Percentiles rank a stretch among this genome's conserved stretches.
phyloP scores from a whole-genome alignment of 108 stramenopile genomes.

The Thalassiosira profunda region DNA sequence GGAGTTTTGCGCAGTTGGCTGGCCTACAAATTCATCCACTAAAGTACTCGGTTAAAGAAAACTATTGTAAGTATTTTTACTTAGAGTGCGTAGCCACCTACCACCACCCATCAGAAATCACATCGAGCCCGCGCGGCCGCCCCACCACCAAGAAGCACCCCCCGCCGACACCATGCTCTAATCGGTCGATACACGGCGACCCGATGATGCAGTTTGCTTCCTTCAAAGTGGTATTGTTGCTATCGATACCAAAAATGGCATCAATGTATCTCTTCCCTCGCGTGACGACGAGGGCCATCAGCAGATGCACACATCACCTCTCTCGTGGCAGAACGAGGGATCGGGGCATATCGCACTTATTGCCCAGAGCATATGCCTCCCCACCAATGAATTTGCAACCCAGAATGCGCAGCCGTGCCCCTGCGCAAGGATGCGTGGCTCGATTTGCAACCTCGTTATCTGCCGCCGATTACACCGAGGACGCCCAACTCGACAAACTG shows the following conservation, averaged over 20 bases:
- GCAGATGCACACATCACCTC: too few species aligned
- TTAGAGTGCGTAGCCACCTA: too few species aligned
- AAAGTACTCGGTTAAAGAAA: too few species aligned
- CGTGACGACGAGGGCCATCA: conserved; percentile 11
- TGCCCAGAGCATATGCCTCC: not conserved
- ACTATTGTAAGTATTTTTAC: too few species aligned
- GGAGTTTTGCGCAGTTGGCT: too few species aligned
- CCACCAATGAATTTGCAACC: not conserved
- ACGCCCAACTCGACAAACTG: conserved; percentile 21
- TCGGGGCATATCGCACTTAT: not conserved
- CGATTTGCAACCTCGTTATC: conserved; percentile 18
- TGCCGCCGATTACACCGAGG: not conserved
- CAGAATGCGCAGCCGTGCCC: not conserved
- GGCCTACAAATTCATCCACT: too few species aligned
- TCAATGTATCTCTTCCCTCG: not conserved
- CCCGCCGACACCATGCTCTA: too few species aligned
- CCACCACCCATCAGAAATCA: too few species aligned
- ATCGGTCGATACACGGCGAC: too few species aligned
- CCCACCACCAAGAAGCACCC: too few species aligned
- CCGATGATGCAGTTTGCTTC: not conserved
- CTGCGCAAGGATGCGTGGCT: not conserved
- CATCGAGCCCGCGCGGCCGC: too few species aligned
- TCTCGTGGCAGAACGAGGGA: not conserved
- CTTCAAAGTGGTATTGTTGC: not conserved
- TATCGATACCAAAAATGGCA: conserved; percentile 15